These are phyloP conservation scores for Suillus decipiens DNA, from an alignment of 768 basidiomycete species.

Conservation along the genomic window DNA sequence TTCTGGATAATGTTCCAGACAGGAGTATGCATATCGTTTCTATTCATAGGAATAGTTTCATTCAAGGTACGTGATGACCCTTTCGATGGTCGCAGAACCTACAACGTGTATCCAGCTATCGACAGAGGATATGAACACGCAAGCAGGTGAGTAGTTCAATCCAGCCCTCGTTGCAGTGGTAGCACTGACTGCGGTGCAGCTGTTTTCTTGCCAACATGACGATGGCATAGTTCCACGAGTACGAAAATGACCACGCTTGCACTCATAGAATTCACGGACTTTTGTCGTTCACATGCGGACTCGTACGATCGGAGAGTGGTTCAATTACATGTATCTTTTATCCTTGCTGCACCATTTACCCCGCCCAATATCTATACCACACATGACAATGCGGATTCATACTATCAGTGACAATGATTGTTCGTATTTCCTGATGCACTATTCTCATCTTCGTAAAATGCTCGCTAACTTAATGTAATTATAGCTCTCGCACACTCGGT, in stretches of 20 bases:
- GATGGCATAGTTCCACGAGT: not conserved
- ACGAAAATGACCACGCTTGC: conserved; percentile 3
- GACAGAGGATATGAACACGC: conserved; percentile 46
- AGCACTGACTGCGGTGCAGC: conserved; percentile 38
- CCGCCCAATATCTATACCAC: conserved; percentile 31
- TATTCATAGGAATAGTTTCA: conserved; percentile 75
- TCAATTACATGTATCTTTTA: conserved; percentile 29
- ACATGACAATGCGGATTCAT: conserved; percentile 15
- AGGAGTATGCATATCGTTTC: conserved; percentile 72
- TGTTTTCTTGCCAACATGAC: conserved; percentile 62
- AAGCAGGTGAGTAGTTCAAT: conserved; percentile 60
- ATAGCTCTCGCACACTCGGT: conserved; percentile 4
- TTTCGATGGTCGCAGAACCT: conserved; percentile 7
- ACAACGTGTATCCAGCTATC: conserved; percentile 34
- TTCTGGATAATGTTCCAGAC: conserved; percentile 84
- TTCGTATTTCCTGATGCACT: conserved; percentile 10
- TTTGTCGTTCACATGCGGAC: conserved; percentile 14
- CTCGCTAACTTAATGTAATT: conserved; percentile 34
- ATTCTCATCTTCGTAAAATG: conserved; percentile 15
- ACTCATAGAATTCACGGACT: conserved; percentile 5
- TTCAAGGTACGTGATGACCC: conserved; percentile 64
- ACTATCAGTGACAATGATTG: conserved; percentile 22
- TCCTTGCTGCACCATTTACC: conserved; percentile 23
- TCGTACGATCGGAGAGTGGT: conserved; percentile 22
- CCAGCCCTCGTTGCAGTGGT: conserved; percentile 4